Evolutionary conservation across 148 eudicot species (phyloP).

Genomic region (Oxyria digyna): DNA sequence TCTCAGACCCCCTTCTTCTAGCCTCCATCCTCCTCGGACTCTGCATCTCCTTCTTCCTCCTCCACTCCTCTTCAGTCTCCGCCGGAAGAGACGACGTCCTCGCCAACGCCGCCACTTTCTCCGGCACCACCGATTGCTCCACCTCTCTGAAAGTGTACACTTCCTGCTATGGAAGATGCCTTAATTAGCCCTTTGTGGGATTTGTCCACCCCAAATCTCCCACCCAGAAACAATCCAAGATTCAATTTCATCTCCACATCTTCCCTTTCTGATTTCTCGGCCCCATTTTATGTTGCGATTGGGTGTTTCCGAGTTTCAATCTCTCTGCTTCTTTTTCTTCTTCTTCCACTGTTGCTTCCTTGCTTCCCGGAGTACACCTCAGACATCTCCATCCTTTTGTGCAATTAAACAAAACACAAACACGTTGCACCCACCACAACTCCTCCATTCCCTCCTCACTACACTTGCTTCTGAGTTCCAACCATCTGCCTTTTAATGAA

Average conservation of each 20-base stretch:
- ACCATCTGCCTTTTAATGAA: not conserved
- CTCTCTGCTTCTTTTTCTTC: conserved; percentile 17
- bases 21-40: conserved; percentile 12
- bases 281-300: not conserved
- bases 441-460: not conserved
- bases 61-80: conserved; percentile 11
- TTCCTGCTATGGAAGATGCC: conserved; percentile 59
- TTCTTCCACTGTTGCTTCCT: conserved; percentile 9
- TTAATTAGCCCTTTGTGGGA: conserved; percentile 34
- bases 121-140: conserved; percentile 13
- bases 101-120: conserved; percentile 14
- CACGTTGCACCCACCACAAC: too few species aligned
- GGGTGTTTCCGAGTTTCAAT: not conserved
- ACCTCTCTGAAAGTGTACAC: conserved; percentile 46
- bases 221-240: conserved; percentile 81
- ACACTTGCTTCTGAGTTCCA: not conserved
- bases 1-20: conserved; percentile 6
- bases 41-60: conserved; percentile 13
- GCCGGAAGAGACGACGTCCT: conserved; percentile 81
- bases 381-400: not conserved
- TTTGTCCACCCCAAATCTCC: conserved; percentile 83
- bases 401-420: not conserved
- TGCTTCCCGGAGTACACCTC: not conserved
- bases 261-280: not conserved
- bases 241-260: conserved; percentile 37